phyloP scores from a whole-genome alignment of 1,284 basidiomycete species.

The Irpex sp. region DNA sequence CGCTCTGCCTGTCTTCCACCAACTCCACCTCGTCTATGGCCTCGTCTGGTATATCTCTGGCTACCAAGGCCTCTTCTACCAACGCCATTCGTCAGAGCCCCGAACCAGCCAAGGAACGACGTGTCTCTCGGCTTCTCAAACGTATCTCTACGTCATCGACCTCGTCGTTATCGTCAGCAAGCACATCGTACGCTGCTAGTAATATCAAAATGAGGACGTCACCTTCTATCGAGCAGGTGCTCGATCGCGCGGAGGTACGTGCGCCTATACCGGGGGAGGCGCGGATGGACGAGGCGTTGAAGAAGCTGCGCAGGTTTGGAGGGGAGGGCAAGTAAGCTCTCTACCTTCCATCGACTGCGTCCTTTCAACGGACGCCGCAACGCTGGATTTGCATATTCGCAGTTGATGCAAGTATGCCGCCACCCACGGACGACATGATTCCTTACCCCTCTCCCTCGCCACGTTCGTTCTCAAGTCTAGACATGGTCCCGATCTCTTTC shows the following conservation, averaged over 20 bases:
- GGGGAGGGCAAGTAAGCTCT: neutral
- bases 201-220: conserved; percentile 20
- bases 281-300: conserved; percentile 24
- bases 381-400: too few relatives aligned
- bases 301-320: conserved; percentile 22
- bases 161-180: conserved; percentile 14
- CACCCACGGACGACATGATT: too few relatives aligned
- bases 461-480: neutral
- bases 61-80: conserved; percentile 1
- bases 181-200: conserved; percentile 14
- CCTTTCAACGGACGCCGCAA: too few relatives aligned
- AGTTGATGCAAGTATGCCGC: too few relatives aligned
- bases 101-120: conserved; percentile 29
- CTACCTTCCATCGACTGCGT: neutral
- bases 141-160: conserved; percentile 31
- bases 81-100: conserved; percentile 5
- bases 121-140: conserved; percentile 32
- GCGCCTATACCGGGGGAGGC: conserved; percentile 11
- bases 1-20: conserved; percentile 19
- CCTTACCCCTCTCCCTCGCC: neutral
- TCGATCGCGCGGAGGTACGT: conserved; percentile 17
- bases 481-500: neutral
- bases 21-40: conserved; percentile 10
- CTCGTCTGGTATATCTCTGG: conserved; percentile 18
- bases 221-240: conserved; percentile 31